Evolutionary conservation across 2,329 filamentous ascomycete genomes (phyloP).

Genomic region (Ceratocystis diversiconidia): DNA sequence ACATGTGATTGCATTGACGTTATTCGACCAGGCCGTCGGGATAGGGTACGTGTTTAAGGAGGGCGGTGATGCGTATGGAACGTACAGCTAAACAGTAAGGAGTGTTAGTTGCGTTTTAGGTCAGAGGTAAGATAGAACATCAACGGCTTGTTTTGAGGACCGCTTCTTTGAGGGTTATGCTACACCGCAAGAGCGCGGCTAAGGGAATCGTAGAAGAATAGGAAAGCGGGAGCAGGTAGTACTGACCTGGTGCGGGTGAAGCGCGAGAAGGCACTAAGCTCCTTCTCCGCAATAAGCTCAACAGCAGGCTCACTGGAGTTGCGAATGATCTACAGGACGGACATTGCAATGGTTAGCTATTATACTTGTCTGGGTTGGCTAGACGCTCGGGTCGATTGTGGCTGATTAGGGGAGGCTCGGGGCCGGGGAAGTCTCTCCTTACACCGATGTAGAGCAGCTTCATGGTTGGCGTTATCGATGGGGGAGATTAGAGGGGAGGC

Average conservation of each 20-base stretch:
- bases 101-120: conserved; percentile 9
- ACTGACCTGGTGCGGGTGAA: conserved; percentile 60
- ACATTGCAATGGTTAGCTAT: neutral
- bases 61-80: neutral
- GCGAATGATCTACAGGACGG: conserved; percentile 51
- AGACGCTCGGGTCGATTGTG: neutral
- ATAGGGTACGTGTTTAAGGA: neutral
- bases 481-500: neutral
- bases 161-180: neutral
- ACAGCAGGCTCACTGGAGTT: conserved; percentile 63
- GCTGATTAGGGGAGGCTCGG: neutral
- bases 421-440: conserved; percentile 22
- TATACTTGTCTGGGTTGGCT: neutral
- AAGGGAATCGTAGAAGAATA: neutral
- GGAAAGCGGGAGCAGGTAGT: neutral
- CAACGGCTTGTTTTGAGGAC: neutral
- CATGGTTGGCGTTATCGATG: conserved; percentile 38
- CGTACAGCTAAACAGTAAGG: conserved; percentile 12
- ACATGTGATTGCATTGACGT: neutral
- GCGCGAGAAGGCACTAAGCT: conserved; percentile 63
- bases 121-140: neutral
- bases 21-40: neutral
- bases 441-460: conserved; percentile 83
- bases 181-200: neutral
- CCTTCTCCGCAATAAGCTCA: conserved; percentile 63